A percentile compares a stretch with the other conserved stretches of the same genome.
These are phyloP conservation scores for Anthracocystis panici-leucophaei DNA, from an alignment of 1,284 basidiomycete genomes.

Conservation along the genomic window DNA sequence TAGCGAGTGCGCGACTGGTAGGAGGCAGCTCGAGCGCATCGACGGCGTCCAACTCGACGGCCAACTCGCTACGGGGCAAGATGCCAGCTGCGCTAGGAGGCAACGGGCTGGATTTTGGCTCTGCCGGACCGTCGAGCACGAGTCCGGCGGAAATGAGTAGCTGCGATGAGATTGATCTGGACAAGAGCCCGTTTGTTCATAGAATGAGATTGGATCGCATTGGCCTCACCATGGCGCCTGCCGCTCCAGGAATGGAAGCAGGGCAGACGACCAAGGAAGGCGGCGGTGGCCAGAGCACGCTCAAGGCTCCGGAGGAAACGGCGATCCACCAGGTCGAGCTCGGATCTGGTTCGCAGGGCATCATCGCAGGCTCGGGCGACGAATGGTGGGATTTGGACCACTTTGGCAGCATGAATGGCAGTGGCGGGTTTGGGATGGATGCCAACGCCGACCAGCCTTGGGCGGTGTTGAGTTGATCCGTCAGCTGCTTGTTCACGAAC, in stretches of 20 bases:
- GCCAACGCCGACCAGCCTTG: constrained; percentile 50
- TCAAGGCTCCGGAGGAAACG: constrained; percentile 34
- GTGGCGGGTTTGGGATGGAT: constrained; percentile 38
- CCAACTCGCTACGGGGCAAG: constrained; percentile 45
- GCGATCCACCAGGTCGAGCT: constrained; percentile 49
- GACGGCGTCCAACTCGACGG: constrained; percentile 46
- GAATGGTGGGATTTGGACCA: constrained; percentile 58
- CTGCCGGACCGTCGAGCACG: constrained; percentile 57
- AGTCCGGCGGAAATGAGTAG: constrained; percentile 59
- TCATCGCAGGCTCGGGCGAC: constrained; percentile 44
- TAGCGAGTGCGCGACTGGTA: constrained; percentile 44
- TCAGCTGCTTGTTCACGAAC: background rate
- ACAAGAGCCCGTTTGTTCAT: constrained; percentile 52
- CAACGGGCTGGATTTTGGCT: constrained; percentile 59
- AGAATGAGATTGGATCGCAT: constrained; percentile 49
- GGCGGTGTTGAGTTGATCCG: constrained; percentile 47
- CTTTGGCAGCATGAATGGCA: constrained; percentile 44
- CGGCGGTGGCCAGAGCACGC: constrained; percentile 26
- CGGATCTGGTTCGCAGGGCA: constrained; percentile 48
- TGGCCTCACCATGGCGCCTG: constrained; percentile 41
- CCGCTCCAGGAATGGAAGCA: constrained; percentile 21
- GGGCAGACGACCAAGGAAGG: constrained; percentile 16
- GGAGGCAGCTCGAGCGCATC: constrained; percentile 48
- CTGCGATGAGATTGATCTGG: constrained; percentile 55
- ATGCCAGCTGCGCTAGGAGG: constrained; percentile 34